Conservation (phyloP, 345 rosid genomes). For the Pistacia vera region DNA sequence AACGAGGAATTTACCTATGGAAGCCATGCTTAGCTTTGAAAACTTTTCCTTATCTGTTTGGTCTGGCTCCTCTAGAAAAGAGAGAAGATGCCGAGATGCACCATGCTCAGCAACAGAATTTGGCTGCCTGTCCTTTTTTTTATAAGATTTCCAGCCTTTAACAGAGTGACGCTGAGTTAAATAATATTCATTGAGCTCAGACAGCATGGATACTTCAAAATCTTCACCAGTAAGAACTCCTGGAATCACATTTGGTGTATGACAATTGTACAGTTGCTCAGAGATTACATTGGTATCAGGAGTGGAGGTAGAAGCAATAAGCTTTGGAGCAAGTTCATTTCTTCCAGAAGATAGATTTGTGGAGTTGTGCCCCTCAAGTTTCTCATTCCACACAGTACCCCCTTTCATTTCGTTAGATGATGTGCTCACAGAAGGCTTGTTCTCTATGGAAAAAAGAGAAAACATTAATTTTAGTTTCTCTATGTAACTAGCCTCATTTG, state of each 20-base stretch:
- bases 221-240: conserved; percentile 1
- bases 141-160: background rate
- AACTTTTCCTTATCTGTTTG: conserved; percentile 15
- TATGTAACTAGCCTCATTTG: background rate
- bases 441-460: conserved; percentile 10
- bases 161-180: background rate
- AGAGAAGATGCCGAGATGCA: conserved; percentile 6
- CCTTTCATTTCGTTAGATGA: background rate
- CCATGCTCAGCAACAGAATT: conserved; percentile 2
- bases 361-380: conserved; percentile 7
- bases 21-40: conserved; percentile 13
- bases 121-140: conserved; percentile 4
- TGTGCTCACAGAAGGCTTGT: conserved; percentile 8
- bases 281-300: conserved; percentile 5
- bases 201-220: background rate
- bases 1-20: conserved; percentile 3
- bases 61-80: conserved; percentile 1
- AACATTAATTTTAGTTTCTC: conserved; percentile 11
- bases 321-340: conserved; percentile 9
- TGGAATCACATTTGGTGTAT: conserved; percentile 6
- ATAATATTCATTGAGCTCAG: conserved; percentile 3
- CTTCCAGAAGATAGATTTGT: conserved; percentile 13
- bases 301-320: background rate
- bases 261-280: conserved; percentile 1
- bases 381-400: background rate